Percentiles rank a stretch among this genome's conserved stretches.
phyloP scores from a whole-genome alignment of 2,329 filamentous ascomycete species.

The Neurospora crassa region DNA sequence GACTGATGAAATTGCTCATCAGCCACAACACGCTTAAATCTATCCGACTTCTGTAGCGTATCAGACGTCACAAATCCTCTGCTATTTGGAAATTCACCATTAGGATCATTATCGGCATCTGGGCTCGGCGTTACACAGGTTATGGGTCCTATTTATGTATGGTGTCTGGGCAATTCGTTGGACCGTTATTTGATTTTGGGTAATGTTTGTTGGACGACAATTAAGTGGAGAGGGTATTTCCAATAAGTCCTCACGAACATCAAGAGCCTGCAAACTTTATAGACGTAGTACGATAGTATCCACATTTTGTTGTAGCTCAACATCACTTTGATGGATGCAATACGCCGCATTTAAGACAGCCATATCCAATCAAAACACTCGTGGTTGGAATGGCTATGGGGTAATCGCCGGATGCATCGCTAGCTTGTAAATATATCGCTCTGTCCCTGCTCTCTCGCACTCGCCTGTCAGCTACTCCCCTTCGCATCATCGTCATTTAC shows the following conservation, averaged over 20 bases:
- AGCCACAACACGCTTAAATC: conserved; percentile 17
- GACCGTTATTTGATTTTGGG: not conserved
- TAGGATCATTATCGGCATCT: not conserved
- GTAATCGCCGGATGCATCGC: not conserved
- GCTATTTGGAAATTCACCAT: not conserved
- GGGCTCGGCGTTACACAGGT: not conserved
- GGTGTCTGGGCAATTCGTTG: not conserved
- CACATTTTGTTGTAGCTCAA: not conserved
- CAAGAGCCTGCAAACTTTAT: not conserved
- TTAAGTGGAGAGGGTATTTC: not conserved
- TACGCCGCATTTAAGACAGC: not conserved
- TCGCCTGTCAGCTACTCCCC: not conserved
- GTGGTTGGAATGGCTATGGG: not conserved
- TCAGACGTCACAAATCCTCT: not conserved
- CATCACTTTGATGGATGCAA: not conserved
- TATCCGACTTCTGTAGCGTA: not conserved
- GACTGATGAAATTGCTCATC: conserved; percentile 2
- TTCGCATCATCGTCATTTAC: conserved; percentile 5
- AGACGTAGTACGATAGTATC: not conserved
- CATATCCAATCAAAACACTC: not conserved
- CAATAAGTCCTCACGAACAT: not conserved
- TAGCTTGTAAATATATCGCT: not conserved
- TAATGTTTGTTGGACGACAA: not conserved
- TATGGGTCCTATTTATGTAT: not conserved
- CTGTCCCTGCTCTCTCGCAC: not conserved